These are phyloP conservation scores for Aureobasidium subglaciale DNA, from an alignment of 2,329 filamentous ascomycete species.

Conservation along the genomic window DNA sequence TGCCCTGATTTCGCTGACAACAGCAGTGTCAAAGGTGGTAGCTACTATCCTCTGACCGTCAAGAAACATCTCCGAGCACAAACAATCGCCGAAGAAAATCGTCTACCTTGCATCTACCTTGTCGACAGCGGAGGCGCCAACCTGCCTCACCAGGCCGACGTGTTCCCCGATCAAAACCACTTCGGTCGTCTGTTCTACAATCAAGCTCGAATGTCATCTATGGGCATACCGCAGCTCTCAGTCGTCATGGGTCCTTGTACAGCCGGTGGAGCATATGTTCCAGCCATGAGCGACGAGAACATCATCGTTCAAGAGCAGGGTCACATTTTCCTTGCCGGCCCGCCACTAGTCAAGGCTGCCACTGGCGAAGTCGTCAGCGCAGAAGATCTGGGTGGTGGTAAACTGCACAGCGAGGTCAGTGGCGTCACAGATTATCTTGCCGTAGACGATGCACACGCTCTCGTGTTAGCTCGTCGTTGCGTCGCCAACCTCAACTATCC, in stretches of 20 bases:
- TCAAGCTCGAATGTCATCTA: constrained; percentile 84
- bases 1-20: background rate
- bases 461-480: constrained; percentile 76
- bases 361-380: constrained; percentile 88
- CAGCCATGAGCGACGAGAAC: constrained; percentile 93
- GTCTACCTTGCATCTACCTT: constrained; percentile 79
- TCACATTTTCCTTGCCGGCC: constrained; percentile 94
- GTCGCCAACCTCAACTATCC: constrained; percentile 90
- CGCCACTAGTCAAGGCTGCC: constrained; percentile 89
- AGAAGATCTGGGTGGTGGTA: constrained; percentile 84
- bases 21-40: constrained; percentile 76
- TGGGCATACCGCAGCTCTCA: constrained; percentile 85
- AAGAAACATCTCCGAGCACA: constrained; percentile 96
- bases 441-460: constrained; percentile 85
- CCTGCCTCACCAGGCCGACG: constrained; percentile 87
- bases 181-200: constrained; percentile 98
- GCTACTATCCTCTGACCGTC: constrained; percentile 94
- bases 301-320: constrained; percentile 95
- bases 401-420: constrained; percentile 81
- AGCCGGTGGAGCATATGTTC: constrained; percentile 90
- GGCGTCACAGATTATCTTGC: constrained; percentile 94
- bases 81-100: constrained; percentile 83
- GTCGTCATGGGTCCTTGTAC: constrained; percentile 98
- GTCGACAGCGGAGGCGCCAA: constrained; percentile 95
- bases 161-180: constrained; percentile 91